Percentiles rank a stretch among this genome's conserved stretches.
Evolutionary conservation across 345 rosid species (phyloP).

Genomic region (Nasturtium officinale): DNA sequence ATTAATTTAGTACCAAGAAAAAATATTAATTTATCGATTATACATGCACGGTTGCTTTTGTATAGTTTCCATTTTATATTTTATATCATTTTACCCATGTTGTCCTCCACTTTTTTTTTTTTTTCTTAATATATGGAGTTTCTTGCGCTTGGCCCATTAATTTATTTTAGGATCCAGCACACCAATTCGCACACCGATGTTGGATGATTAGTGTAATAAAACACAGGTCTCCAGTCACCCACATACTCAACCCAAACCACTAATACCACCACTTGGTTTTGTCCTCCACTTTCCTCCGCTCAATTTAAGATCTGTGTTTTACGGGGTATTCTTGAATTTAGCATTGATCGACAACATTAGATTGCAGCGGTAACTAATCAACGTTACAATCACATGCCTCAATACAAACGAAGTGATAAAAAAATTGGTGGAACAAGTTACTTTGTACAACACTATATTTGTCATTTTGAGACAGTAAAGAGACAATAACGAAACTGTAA

Average conservation of each 20-base stretch:
- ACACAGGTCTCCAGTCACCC: too few relatives aligned
- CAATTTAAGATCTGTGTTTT: neutral
- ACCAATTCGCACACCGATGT: too few relatives aligned
- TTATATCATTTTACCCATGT: slow-evolving; percentile 28
- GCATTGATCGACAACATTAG: neutral
- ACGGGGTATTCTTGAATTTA: neutral
- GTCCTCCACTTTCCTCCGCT: slow-evolving; percentile 30
- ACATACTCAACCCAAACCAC: too few relatives aligned
- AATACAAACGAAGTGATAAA: neutral
- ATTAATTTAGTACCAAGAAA: too few relatives aligned
- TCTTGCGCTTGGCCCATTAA: too few relatives aligned
- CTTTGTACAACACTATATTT: too few relatives aligned
- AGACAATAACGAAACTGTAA: neutral
- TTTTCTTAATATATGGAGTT: too few relatives aligned
- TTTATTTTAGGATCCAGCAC: too few relatives aligned
- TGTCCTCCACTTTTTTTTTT: slow-evolving; percentile 35
- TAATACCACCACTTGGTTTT: too few relatives aligned
- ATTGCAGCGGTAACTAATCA: neutral
- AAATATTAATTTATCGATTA: too few relatives aligned
- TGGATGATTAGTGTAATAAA: too few relatives aligned
- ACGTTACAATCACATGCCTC: neutral
- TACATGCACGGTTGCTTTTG: slow-evolving; percentile 16
- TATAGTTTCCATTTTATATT: neutral
- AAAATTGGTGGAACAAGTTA: neutral
- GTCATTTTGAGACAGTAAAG: too few relatives aligned